Conservation (phyloP, 495 filamentous ascomycete genomes). For the Daldinia vernicosa region DNA sequence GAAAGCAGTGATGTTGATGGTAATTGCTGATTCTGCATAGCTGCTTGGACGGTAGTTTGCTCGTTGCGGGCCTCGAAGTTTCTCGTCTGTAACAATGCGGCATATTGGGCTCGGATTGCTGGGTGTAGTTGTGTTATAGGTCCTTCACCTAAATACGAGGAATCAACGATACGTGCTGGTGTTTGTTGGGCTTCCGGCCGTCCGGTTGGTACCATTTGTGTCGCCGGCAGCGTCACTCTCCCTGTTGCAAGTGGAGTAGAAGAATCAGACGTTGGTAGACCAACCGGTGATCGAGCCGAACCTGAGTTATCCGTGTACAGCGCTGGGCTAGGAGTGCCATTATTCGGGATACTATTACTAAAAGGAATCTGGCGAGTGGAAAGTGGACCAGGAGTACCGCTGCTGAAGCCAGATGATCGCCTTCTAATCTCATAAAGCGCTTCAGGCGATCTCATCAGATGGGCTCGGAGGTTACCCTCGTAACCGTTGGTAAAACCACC, state of each 20-base stretch:
- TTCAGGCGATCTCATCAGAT: conserved; percentile 55
- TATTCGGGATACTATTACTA: conserved; percentile 26
- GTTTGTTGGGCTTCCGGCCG: conserved; percentile 11
- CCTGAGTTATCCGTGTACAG: neutral
- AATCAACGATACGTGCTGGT: conserved; percentile 23
- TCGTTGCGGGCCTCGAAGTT: conserved; percentile 36
- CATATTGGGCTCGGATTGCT: conserved; percentile 56
- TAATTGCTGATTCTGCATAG: conserved; percentile 6
- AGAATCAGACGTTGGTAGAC: conserved; percentile 21
- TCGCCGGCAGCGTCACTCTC: neutral
- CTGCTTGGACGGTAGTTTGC: conserved; percentile 2
- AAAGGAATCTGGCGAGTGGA: conserved; percentile 20
- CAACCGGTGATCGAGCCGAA: conserved; percentile 19
- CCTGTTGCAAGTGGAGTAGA: conserved; percentile 14
- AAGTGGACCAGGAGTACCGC: conserved; percentile 9
- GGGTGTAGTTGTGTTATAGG: conserved; percentile 52
- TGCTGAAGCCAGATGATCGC: conserved; percentile 32
- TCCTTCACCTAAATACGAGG: conserved; percentile 36
- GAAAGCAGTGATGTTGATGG: conserved; percentile 5
- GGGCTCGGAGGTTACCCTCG: conserved; percentile 58
- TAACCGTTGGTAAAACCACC: conserved; percentile 66
- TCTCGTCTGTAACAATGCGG: conserved; percentile 46
- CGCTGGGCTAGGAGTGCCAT: neutral
- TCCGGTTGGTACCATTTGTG: neutral
- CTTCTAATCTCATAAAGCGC: conserved; percentile 47